Evolutionary conservation across 2,329 filamentous ascomycete species (phyloP), one percentile per base, ranked within the genome.

Genomic region (Peltaster fructicola): DNA sequence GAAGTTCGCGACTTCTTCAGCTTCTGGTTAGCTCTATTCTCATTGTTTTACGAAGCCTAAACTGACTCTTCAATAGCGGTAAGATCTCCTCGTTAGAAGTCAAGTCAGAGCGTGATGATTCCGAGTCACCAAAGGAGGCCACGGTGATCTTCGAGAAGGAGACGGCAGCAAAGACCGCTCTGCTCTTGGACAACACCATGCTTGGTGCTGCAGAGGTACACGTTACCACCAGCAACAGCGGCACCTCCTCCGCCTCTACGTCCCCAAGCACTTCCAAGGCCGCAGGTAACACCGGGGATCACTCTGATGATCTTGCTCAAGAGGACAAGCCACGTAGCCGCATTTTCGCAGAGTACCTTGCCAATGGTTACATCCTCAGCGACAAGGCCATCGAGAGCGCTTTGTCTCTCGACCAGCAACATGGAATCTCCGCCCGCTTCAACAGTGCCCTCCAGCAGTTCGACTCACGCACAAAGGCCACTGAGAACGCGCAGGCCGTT

Each of bases 61-160:
- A 23, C 30, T 3, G 20, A 15, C n/a, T 13, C 15, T 16, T 24
- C 23, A 21, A 26, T 48, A 88, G 81, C 50, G 88, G 88, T 52
- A 95, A 93, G 65, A 91, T 98, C 52, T 73, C 70, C 39, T 66
- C 68, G 41, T 65, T 98, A 51, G 73, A 80, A 30, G 67, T 93
- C 45, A 79, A 71, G 14, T 56, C 72, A 24, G 60, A 53, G 18
- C 60, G 59, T 14, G 51, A 51, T 20, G 54, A 54, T 18, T 31
- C 56, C 26, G 69, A 69, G 44, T 65, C 73, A 38, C 62, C 67
- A 38, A 81, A 93, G 57, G 73, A 73, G 24, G 88, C 88, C 30
- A 78, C 74, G n/a, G 84, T 98, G 35, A 84, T 73, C 25, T 98
- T 98, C 47, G 88, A 95, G 57, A 93, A 93, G 62, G 73, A 85